phyloP scores from a whole-genome alignment of 208 protist species.

The Histomonas meleagridis region DNA sequence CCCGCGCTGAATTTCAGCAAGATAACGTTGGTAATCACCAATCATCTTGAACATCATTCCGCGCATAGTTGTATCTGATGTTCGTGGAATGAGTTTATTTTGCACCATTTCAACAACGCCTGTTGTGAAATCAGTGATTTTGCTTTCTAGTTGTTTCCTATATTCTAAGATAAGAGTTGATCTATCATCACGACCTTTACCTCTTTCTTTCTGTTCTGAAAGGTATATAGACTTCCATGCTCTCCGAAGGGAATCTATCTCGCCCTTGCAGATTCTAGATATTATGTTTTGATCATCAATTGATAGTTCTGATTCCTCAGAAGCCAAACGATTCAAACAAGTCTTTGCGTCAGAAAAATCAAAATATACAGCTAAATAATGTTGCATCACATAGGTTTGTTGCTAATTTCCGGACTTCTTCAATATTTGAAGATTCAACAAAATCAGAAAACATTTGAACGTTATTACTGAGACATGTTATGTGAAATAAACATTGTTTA shows the following conservation, averaged over 20 bases:
- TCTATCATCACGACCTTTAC: slow-evolving; percentile 28
- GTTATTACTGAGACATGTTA: no score
- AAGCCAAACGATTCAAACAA: not conserved
- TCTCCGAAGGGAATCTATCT: not conserved
- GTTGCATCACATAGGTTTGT: not conserved
- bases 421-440: not conserved
- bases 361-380: not conserved
- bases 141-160: not conserved
- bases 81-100: not conserved
- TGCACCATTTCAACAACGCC: slow-evolving; percentile 2
- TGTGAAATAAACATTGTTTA: no score
- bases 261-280: not conserved
- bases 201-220: slow-evolving; percentile 22
- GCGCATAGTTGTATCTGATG: not conserved
- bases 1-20: slow-evolving; percentile 42
- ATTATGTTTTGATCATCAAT: not conserved
- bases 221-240: slow-evolving; percentile 9
- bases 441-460: not conserved
- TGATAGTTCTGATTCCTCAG: not conserved
- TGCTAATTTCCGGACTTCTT: not conserved
- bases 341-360: not conserved
- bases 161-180: not conserved
- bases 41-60: slow-evolving; percentile 43
- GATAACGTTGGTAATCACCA: slow-evolving; percentile 49
- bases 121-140: not conserved